Base-by-base conservation (phyloP, 2,329 filamentous ascomycete genomes). In the Escovopsis sp. region DNA sequence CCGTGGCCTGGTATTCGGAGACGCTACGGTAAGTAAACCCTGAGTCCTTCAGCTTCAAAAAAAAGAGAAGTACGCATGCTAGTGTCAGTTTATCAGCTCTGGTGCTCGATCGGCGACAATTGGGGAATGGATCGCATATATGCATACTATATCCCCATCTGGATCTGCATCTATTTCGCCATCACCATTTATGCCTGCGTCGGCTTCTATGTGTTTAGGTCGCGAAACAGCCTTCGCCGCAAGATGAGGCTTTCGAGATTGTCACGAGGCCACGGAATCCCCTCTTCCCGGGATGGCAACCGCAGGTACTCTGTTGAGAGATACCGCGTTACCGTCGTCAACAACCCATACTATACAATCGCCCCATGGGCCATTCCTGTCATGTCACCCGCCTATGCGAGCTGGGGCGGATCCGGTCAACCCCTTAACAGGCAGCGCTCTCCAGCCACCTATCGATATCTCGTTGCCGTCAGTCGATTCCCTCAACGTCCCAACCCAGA, bases 121-220 rank as follows among this genome's bases (percentile, higher is more conserved):
- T 75, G 68, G 68, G 72, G 68, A 42, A 58, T 67, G 32, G 61
- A 77, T 18, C 72, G 73, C 15, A 72, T 77, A 12, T 76, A 70
- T 51, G 70, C 71, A 10, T 77, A 76, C 53, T 77, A 77, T 52
- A 64, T 76, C 18, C 73, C 73, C 1, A 75, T 77, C 34, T 77
- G 73, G 73, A 59, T 69, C 9, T 77, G 73, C 52, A 75, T 74
- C 36, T 55, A 70, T 15, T 49, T 72, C 15, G 76, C 73, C 0
- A 63, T 67, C 18, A 48, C 69, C 48, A 74, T 77, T 33, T 77
- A 77, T 49, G 51, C 70, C 8, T 69, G 70, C 2, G 72, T 77
- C 33, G 73, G 73, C 19, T 74, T 70, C 48, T 69, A 72, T 28
- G 72, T 77, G 10, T 77, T 77, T 32, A 3, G 11, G 8, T 32